phyloP scores from a whole-genome alignment of 768 basidiomycete species.

The Pisolithus orientalis region DNA sequence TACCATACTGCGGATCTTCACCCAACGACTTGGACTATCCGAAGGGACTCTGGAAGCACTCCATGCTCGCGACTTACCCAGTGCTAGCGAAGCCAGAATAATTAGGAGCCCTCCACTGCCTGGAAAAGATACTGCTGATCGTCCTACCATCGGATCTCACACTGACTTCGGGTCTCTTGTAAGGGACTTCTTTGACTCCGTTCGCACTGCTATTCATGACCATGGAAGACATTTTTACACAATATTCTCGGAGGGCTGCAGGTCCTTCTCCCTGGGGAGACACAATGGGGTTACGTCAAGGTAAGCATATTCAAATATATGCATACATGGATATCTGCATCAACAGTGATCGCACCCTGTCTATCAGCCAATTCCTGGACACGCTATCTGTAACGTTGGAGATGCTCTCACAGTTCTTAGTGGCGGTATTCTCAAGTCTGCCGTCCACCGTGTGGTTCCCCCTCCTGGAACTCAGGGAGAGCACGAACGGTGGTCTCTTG shows the following conservation, averaged over 20 bases:
- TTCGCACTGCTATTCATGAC: background rate
- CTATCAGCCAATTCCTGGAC: constrained; percentile 43
- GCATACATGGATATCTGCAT: background rate
- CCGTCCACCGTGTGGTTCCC: constrained; percentile 58
- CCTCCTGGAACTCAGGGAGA: constrained; percentile 52
- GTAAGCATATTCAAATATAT: constrained; percentile 20
- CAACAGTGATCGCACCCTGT: background rate
- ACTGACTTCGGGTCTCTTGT: constrained; percentile 75
- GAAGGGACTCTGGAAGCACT: constrained; percentile 36
- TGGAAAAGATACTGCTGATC: constrained; percentile 21
- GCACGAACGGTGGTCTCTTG: constrained; percentile 58
- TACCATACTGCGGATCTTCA: constrained; percentile 49
- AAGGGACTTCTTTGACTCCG: constrained; percentile 9
- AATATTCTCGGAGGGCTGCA: constrained; percentile 68
- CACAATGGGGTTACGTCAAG: constrained; percentile 65
- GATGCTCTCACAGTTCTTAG: constrained; percentile 59
- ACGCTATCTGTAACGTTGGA: constrained; percentile 57
- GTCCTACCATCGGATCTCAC: constrained; percentile 53
- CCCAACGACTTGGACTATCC: constrained; percentile 49
- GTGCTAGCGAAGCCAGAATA: constrained; percentile 52
- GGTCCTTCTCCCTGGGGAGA: constrained; percentile 54
- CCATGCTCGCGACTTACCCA: constrained; percentile 41
- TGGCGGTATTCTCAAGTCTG: constrained; percentile 58
- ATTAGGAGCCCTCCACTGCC: constrained; percentile 43
- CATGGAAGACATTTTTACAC: constrained; percentile 45